Percentiles rank a stretch among this genome's conserved stretches.
These are phyloP conservation scores for Alternaria angustiovoidea DNA, from an alignment of 2,329 filamentous ascomycete genomes.

Conservation along the genomic window DNA sequence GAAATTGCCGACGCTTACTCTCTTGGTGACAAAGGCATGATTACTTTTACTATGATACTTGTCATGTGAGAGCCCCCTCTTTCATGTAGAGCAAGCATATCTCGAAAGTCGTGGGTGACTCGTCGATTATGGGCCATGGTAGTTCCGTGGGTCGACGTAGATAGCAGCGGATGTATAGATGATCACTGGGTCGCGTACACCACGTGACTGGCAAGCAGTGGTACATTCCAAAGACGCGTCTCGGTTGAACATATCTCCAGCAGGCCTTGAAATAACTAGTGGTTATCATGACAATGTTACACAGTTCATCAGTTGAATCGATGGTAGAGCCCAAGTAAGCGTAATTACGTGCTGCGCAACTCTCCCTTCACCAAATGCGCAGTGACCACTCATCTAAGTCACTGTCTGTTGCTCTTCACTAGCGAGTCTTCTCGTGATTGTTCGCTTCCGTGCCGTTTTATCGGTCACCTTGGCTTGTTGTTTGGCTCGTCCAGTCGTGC, in stretches of 20 bases:
- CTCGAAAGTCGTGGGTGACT: no score
- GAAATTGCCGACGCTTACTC: no score
- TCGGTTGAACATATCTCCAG: not conserved
- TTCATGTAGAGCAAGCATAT: no score
- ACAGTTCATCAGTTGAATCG: not conserved
- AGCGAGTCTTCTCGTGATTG: not conserved
- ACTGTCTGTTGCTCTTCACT: not conserved
- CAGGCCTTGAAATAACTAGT: not conserved
- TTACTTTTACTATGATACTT: no score
- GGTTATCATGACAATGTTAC: not conserved
- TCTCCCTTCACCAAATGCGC: not conserved
- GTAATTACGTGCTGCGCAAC: not conserved
- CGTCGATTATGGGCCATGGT: no score
- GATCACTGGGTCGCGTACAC: not conserved
- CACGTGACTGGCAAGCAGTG: not conserved
- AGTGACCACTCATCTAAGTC: not conserved
- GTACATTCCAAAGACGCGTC: not conserved
- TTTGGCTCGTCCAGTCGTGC: not conserved
- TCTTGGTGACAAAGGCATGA: no score
- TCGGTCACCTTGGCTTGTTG: not conserved
- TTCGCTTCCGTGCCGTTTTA: not conserved
- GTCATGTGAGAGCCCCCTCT: no score
- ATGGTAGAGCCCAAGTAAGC: not conserved
- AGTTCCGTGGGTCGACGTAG: no score
- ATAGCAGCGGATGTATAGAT: no score